Conservation (phyloP, 2,329 filamentous ascomycete species). For the Massarina eburnea region DNA sequence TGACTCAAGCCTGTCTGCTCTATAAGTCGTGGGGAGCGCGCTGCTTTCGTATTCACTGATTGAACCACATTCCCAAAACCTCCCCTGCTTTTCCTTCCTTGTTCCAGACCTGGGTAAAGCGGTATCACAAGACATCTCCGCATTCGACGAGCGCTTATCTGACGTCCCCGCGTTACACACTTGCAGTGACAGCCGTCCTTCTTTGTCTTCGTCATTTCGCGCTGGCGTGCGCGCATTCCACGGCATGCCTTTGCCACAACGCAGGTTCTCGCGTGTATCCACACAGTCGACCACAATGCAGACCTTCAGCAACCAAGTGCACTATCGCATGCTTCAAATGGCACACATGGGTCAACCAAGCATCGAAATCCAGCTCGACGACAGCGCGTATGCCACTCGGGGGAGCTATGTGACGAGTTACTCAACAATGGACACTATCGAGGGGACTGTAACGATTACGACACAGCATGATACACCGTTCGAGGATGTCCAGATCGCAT, state of each 20-base stretch:
- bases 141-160: constrained; percentile 9
- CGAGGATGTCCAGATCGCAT: constrained; percentile 60
- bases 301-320: constrained; percentile 34
- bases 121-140: constrained; percentile 13
- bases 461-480: constrained; percentile 57
- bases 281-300: constrained; percentile 32
- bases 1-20: constrained; percentile 3
- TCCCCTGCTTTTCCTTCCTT: background rate
- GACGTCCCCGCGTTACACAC: background rate
- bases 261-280: constrained; percentile 12
- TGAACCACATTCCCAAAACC: background rate
- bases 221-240: background rate
- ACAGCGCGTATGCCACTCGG: constrained; percentile 30
- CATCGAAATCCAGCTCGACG: constrained; percentile 46
- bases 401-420: constrained; percentile 49
- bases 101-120: background rate
- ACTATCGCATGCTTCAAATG: constrained; percentile 37
- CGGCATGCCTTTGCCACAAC: background rate
- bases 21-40: constrained; percentile 7
- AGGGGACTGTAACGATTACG: constrained; percentile 56
- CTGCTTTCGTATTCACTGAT: background rate
- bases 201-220: constrained; percentile 7
- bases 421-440: constrained; percentile 60
- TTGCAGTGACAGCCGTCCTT: background rate
- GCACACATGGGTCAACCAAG: constrained; percentile 40